A percentile compares a stretch with the other conserved stretches of the same genome.
Evolutionary conservation across 108 stramenopile genomes (phyloP).

Genomic region (Discostella pseudostelligera): DNA sequence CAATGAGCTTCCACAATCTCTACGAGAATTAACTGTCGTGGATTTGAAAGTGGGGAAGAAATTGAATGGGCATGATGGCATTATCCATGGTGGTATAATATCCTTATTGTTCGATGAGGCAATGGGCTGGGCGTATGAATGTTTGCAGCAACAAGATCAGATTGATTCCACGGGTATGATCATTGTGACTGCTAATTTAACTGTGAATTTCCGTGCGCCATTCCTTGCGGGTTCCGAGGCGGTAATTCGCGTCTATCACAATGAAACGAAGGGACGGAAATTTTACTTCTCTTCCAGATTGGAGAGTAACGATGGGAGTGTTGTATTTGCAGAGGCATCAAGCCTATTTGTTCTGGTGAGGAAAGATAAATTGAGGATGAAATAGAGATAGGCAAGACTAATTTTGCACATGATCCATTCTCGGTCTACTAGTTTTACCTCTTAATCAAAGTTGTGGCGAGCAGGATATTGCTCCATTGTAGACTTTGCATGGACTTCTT

Average conservation of each 20-base stretch:
- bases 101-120: constrained; percentile 39
- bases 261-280: constrained; percentile 31
- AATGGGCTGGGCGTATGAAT: constrained; percentile 36
- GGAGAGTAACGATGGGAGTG: constrained; percentile 38
- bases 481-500: no score
- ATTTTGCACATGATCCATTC: no score
- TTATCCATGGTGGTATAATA: constrained; percentile 49
- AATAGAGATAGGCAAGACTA: not conserved
- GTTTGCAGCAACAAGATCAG: constrained; percentile 11
- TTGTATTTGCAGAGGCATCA: constrained; percentile 41
- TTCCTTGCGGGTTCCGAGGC: constrained; percentile 26
- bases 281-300: constrained; percentile 32
- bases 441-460: no score
- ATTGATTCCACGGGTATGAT: not conserved
- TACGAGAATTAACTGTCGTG: constrained; percentile 25
- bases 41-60: constrained; percentile 23
- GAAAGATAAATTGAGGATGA: not conserved
- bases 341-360: constrained; percentile 18
- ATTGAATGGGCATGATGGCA: constrained; percentile 36
- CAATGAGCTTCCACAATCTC: not conserved
- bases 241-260: constrained; percentile 35
- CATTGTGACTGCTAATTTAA: constrained; percentile 45
- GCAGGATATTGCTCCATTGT: no score
- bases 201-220: constrained; percentile 35
- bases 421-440: no score